Percentiles rank a stretch among this genome's conserved stretches.
phyloP scores from a whole-genome alignment of 2,329 filamentous ascomycete genomes.

The Colletotrichum sp. region DNA sequence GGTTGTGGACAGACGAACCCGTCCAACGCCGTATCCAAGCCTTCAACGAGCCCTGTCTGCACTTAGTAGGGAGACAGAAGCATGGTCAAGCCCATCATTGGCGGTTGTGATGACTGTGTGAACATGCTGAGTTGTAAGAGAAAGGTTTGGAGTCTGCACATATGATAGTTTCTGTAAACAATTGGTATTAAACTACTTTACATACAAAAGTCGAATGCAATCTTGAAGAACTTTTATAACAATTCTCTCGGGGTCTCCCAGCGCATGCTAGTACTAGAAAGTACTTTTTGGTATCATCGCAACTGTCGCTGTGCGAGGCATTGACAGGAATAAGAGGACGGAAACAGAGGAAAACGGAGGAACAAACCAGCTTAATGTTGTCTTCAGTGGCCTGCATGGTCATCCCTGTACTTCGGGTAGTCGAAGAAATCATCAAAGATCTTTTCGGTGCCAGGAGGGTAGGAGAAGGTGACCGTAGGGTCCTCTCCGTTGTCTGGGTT shows the following conservation, averaged over 20 bases:
- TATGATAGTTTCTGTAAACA: background rate
- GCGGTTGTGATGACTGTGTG: background rate
- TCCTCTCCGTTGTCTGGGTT: background rate
- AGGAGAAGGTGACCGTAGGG: background rate
- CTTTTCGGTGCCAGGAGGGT: background rate
- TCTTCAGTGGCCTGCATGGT: background rate
- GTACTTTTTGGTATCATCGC: background rate
- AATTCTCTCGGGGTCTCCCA: background rate
- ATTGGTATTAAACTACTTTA: background rate
- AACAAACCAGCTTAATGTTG: rapidly evolving
- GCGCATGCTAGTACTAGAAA: background rate
- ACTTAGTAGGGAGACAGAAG: background rate
- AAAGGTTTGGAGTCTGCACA: background rate
- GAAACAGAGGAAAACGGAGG: background rate
- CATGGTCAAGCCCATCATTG: background rate
- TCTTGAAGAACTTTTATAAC: background rate
- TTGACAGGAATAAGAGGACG: background rate
- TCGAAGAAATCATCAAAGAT: background rate
- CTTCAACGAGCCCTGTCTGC: conserved; percentile 31
- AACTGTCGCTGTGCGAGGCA: background rate
- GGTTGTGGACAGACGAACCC: conserved; percentile 43
- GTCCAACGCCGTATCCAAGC: conserved; percentile 27
- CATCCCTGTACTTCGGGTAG: background rate
- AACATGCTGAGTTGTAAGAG: background rate
- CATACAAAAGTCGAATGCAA: background rate